Conservation (phyloP, 257 asterid species). For the Solanum phureja region DNA sequence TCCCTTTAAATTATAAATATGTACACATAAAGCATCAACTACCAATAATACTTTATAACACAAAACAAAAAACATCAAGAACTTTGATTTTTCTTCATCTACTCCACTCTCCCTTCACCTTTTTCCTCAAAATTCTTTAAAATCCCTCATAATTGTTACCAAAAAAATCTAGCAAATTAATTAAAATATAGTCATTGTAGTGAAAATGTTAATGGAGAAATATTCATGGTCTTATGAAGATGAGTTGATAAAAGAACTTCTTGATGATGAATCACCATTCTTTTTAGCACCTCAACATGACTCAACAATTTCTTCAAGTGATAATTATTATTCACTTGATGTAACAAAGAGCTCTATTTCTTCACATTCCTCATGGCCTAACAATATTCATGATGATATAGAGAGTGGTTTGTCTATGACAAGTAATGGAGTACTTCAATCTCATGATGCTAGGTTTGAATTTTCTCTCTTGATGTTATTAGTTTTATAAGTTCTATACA, state of each 20-base stretch:
- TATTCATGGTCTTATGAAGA: constrained; percentile 13
- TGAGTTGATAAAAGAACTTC: constrained; percentile 44
- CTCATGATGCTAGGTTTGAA: constrained; percentile 30
- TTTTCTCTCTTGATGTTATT: background rate
- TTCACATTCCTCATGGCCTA: constrained; percentile 14
- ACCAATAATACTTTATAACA: constrained; percentile 26
- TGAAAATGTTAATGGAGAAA: constrained; percentile 16
- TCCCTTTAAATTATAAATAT: background rate
- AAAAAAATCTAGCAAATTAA: background rate
- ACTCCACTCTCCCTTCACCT: constrained; percentile 54
- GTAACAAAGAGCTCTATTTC: background rate
- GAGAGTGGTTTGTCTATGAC: constrained; percentile 21
- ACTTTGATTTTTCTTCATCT: constrained; percentile 47
- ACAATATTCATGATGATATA: constrained; percentile 3
- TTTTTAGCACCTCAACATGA: constrained; percentile 19
- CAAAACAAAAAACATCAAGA: constrained; percentile 8
- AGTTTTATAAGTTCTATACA: background rate
- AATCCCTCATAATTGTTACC: background rate
- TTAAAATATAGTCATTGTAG: background rate
- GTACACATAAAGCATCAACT: constrained; percentile 15
- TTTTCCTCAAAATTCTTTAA: constrained; percentile 4
- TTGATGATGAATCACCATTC: constrained; percentile 40
- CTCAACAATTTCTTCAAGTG: constrained; percentile 1
- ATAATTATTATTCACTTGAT: background rate
- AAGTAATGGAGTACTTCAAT: constrained; percentile 11